Base-by-base conservation (phyloP, 169 alveolate genomes). In the Eimeria acervulina region DNA sequence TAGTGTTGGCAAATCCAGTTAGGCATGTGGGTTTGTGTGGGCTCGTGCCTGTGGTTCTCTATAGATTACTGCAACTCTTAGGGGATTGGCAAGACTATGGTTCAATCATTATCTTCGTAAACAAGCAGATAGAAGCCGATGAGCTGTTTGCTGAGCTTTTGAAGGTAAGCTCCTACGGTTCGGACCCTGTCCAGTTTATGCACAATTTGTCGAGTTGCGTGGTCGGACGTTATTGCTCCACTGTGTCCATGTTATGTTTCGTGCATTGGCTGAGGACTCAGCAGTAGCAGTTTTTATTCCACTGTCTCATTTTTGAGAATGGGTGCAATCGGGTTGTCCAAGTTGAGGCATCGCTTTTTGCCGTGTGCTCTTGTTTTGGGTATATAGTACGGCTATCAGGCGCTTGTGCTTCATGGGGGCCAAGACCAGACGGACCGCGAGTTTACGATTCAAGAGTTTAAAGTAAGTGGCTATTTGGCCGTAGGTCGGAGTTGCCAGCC, bases 381-480 rank as follows among this genome's bases (percentile, higher is more conserved):
- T 13, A 68, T 98, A 44, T 97, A 98, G 88, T 98, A 97, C 91
- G 99, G 99, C 26, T 99, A 98, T 97, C 98, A 98, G 59, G 98
- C 99, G 28, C 97, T 99, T 76, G 99, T 98, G 68, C 98, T 99
- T 87, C 99, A 99, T 97, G 99, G 99, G 1, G 99, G 99, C 15
- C 99, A 98, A 97, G 99, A 99, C 96, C 99, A 99, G 95, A 98
- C 99, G 38, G 99, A 99, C 96, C 98, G 99, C 76, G 99, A 98
- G 90, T 98, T 97, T 97, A 98, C 99, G 36, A 97, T 99, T 26
- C 98, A 98, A 84, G 99, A 99, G 90, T 95, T 97, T 97, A 95
- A 95, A 78, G 97, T 95, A n/a, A n/a, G 90, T 40, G 59, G 21
- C 21, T 15, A 42, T 19, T 47, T 15, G n/a, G 7, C 55, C 1